Evolutionary conservation across 306 rosid species (phyloP).

Genomic region (Casuarina glauca): DNA sequence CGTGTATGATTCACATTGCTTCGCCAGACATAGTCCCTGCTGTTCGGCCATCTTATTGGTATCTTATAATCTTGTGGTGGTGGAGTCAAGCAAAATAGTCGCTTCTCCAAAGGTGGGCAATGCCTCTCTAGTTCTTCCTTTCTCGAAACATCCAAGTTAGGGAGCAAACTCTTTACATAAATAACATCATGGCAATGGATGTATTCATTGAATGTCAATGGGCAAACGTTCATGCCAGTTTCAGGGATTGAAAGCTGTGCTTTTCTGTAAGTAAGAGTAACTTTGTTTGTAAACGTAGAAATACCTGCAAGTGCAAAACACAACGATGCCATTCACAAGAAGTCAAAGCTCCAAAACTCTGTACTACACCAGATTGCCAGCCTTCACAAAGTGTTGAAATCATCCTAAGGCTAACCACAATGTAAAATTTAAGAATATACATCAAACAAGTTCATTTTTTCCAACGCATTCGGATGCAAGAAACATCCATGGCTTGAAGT

Average conservation of each 20-base stretch:
- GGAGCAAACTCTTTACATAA: constrained; percentile 52
- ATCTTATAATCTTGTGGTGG: constrained; percentile 83
- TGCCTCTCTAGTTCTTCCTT: constrained; percentile 87
- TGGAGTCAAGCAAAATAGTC: constrained; percentile 84
- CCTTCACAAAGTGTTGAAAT: neutral
- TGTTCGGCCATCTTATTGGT: constrained; percentile 85
- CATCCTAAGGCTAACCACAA: neutral
- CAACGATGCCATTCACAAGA: constrained; percentile 9
- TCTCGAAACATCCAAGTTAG: constrained; percentile 63
- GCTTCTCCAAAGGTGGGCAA: constrained; percentile 76
- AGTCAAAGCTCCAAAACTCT: neutral
- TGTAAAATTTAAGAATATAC: neutral
- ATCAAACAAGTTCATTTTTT: neutral
- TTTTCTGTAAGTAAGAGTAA: constrained; percentile 59
- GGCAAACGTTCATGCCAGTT: constrained; percentile 76
- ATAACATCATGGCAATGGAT: constrained; percentile 81
- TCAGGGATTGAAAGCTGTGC: constrained; percentile 58
- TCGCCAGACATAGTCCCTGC: constrained; percentile 94
- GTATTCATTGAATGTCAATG: constrained; percentile 73
- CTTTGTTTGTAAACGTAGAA: constrained; percentile 52
- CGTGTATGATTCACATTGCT: constrained; percentile 89
- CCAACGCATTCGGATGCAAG: neutral
- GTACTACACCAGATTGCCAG: constrained; percentile 8
- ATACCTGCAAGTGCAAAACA: constrained; percentile 44
- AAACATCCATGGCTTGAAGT: neutral